A percentile compares a stretch with the other conserved stretches of the same genome.
Evolutionary conservation across 2,329 filamentous ascomycete species (phyloP).

Genomic region (Parastagonospora avenae): DNA sequence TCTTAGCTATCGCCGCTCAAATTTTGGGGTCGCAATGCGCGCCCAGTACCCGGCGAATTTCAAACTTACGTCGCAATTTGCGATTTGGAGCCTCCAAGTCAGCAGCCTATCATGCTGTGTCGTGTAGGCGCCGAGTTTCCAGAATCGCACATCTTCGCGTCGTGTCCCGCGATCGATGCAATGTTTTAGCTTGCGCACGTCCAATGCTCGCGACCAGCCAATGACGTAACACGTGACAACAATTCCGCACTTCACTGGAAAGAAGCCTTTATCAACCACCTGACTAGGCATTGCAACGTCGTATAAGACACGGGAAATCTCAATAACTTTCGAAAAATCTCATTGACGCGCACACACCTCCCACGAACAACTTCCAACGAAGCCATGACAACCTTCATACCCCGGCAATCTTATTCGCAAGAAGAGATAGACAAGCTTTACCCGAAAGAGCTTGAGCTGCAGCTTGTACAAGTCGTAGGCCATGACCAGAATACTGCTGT

Average conservation of each 20-base stretch:
- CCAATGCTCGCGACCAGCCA: constrained; percentile 6
- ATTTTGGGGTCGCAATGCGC: no score
- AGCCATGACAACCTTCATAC: constrained; percentile 77
- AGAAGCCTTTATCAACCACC: not conserved
- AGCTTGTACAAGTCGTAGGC: constrained; percentile 82
- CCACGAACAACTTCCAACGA: not conserved
- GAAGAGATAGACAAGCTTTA: constrained; percentile 84
- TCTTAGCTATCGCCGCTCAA: not conserved
- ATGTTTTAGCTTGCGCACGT: constrained; percentile 4
- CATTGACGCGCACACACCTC: not conserved
- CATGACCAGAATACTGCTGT: not conserved
- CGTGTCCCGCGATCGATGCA: not conserved
- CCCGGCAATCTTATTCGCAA: constrained; percentile 75
- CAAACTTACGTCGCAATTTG: no score
- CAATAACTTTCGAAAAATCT: not conserved
- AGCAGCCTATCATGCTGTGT: no score
- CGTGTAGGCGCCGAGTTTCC: not conserved
- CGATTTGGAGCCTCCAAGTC: no score
- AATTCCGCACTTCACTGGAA: constrained; percentile 8
- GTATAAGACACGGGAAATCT: not conserved
- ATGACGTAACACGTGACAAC: constrained; percentile 31
- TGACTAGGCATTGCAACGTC: not conserved
- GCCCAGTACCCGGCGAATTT: no score
- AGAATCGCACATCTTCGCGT: not conserved
- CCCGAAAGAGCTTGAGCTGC: constrained; percentile 77